phyloP scores from a whole-genome alignment of 2,329 filamentous ascomycete species.

The Xylaria arbuscula region DNA sequence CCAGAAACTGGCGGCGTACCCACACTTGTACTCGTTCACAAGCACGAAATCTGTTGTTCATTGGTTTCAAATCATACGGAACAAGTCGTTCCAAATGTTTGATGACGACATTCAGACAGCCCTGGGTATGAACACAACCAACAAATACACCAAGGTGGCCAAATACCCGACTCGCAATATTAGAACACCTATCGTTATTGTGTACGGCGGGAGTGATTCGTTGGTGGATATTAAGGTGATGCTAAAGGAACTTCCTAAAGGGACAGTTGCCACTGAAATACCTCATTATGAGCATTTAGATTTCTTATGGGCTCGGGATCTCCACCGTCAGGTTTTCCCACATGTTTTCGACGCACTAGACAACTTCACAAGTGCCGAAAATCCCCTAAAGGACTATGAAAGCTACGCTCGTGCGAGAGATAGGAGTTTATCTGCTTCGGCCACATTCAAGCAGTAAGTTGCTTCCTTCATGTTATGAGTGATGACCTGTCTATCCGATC shows the following conservation, averaged over 20 bases:
- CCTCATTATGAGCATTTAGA: slow-evolving; percentile 96
- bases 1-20: slow-evolving; percentile 95
- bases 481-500: neutral
- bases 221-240: slow-evolving; percentile 94
- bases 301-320: slow-evolving; percentile 92
- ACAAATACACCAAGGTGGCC: slow-evolving; percentile 94
- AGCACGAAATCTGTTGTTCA: slow-evolving; percentile 97
- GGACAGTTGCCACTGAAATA: slow-evolving; percentile 87
- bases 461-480: neutral
- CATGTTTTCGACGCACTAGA: slow-evolving; percentile 92
- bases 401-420: slow-evolving; percentile 65
- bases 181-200: slow-evolving; percentile 90
- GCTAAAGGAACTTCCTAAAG: slow-evolving; percentile 85
- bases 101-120: slow-evolving; percentile 91
- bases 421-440: slow-evolving; percentile 57
- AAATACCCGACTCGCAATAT: slow-evolving; percentile 98
- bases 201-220: slow-evolving; percentile 94
- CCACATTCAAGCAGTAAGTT: slow-evolving; percentile 51
- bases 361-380: slow-evolving; percentile 69
- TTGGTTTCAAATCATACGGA: slow-evolving; percentile 99
- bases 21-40: slow-evolving; percentile 95
- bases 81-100: slow-evolving; percentile 97
- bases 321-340: slow-evolving; percentile 85
- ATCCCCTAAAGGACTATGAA: slow-evolving; percentile 70
- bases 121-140: slow-evolving; percentile 74